Percentiles rank a stretch among this genome's conserved stretches.
Conservation (phyloP, 108 stramenopile species). For the Discostella pseudostelligera region DNA sequence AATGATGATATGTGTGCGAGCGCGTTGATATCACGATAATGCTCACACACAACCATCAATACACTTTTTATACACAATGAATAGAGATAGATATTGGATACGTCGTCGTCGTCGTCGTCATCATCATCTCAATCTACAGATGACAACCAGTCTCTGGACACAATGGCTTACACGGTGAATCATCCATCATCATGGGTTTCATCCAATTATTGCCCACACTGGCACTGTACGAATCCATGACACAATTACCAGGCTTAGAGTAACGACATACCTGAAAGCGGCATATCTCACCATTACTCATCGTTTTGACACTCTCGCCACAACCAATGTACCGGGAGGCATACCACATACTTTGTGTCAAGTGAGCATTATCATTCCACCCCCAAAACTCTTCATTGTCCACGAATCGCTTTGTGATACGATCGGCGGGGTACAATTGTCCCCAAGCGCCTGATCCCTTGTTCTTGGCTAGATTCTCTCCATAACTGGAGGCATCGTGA, state of each 20-base stretch:
- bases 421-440: constrained; percentile 7
- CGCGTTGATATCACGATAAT: too few species aligned
- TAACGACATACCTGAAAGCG: constrained; percentile 25
- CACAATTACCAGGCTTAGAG: constrained; percentile 23
- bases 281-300: constrained; percentile 11
- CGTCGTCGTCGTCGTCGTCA: too few species aligned
- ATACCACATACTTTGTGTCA: constrained; percentile 24
- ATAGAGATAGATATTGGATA: too few species aligned
- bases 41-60: too few species aligned
- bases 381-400: constrained; percentile 28
- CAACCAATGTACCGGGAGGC: constrained; percentile 26
- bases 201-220: constrained; percentile 13
- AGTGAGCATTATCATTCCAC: constrained; percentile 26
- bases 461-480: constrained; percentile 37
- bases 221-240: constrained; percentile 14
- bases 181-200: constrained; percentile 34
- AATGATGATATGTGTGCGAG: neutral
- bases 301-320: constrained; percentile 8
- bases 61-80: too few species aligned
- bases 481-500: constrained; percentile 18
- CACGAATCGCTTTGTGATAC: constrained; percentile 20
- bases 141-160: constrained; percentile 18
- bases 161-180: constrained; percentile 16
- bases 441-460: constrained; percentile 9
- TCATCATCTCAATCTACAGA: neutral